Evolutionary conservation across 129 eudicot genomes (phyloP), one percentile per base, ranked within the genome.

Genomic region (Flaveria linearis): DNA sequence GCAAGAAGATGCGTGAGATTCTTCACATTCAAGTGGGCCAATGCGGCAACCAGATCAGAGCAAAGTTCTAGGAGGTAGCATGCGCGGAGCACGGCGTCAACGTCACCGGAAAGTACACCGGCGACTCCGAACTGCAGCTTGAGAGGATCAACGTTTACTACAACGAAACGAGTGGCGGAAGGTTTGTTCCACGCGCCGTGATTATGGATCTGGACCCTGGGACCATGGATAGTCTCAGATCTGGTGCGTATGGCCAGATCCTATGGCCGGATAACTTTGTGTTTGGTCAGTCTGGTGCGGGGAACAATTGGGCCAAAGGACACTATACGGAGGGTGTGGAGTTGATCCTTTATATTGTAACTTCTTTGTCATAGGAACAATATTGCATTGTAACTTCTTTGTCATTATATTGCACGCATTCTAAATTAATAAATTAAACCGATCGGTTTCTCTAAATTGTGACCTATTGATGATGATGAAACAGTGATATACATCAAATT

Each of bases 161-260:
- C 52, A 67, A 67, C 9, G 72, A 67, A n/a, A 53, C 72, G 0
- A 67, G 72, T 28, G 51, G 51, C 52, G 53, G 51, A 11, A 63
- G 69, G 69, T 63, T 28, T 15, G 69, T 63, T 63, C 69, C 69
- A 30, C 46, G 69, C 69, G 69, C 72, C 10, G 53, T 67, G 33
- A 53, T 67, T 12, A 67, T 67, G 72, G 72, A 67, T 67, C 72
- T 67, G 16, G 72, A 67, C 53, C 72, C 72, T 67, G 72, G 72
- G 0, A 67, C 72, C n/a, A 67, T 67, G 72, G 72, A 67, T 28
- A 67, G 72, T 18, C 52, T 67, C 52, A 67, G 72, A 67, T 67
- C 72, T 63, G 69, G 69, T 7, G 69, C 69, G 13, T 63, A 63
- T 4, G 69, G 69, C 2, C 46, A 63, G 69, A 63, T 63, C 45